These are phyloP conservation scores for Plasmodium billcollinsi DNA, from an alignment of 169 alveolate species.

Conservation along the genomic window DNA sequence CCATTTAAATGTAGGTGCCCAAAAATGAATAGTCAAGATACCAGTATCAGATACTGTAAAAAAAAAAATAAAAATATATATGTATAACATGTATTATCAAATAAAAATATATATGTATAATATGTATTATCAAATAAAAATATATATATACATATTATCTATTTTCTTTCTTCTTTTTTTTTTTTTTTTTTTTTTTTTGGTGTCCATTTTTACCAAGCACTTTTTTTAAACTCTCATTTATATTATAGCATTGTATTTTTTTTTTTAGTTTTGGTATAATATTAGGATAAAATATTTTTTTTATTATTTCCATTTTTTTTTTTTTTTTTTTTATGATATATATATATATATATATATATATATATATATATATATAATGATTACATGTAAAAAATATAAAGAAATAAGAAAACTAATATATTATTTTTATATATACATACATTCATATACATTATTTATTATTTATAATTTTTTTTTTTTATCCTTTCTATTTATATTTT, in stretches of 20 bases:
- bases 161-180: not conserved
- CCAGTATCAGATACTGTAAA: slow-evolving; percentile 86
- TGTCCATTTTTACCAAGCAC: slow-evolving; percentile 28
- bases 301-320: slow-evolving; percentile 56
- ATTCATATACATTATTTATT: not conserved
- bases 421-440: not conserved
- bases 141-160: not conserved
- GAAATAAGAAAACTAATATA: slow-evolving; percentile 19
- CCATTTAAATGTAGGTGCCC: slow-evolving; percentile 96
- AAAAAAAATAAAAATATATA: not conserved
- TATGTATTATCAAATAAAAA: not conserved
- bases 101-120: not conserved
- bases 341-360: no score
- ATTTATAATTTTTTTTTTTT: not conserved
- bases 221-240: slow-evolving; percentile 51
- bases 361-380: no score
- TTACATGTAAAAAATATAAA: not conserved
- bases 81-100: not conserved
- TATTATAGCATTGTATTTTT: slow-evolving; percentile 39
- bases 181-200: slow-evolving; percentile 2
- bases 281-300: slow-evolving; percentile 67
- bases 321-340: slow-evolving; percentile 11
- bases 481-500: no score
- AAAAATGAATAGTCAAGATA: slow-evolving; percentile 94
- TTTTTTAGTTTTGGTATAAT: slow-evolving; percentile 57